Evolutionary conservation across 768 basidiomycete genomes (phyloP).

Genomic region (Pholiota microspora): DNA sequence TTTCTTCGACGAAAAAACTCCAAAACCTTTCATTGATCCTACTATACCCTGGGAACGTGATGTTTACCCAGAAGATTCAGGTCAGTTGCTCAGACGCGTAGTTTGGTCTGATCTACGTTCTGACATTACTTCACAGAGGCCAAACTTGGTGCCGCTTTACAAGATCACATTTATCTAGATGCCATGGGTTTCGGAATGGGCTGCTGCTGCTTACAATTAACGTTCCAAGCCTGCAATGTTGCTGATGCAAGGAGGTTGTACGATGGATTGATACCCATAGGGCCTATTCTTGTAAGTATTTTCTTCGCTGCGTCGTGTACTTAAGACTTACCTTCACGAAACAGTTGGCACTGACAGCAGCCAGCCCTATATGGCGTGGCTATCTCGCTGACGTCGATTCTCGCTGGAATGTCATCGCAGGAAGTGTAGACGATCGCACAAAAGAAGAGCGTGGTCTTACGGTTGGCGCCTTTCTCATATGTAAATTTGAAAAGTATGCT

Average conservation of each 20-base stretch:
- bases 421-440: slow-evolving; percentile 97
- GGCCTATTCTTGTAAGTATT: slow-evolving; percentile 83
- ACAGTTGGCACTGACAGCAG: slow-evolving; percentile 91
- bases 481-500: not conserved
- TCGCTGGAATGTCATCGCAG: slow-evolving; percentile 98
- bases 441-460: slow-evolving; percentile 90
- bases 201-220: slow-evolving; percentile 95
- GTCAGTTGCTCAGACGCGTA: slow-evolving; percentile 37
- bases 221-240: slow-evolving; percentile 96
- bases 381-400: slow-evolving; percentile 96
- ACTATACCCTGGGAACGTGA: slow-evolving; percentile 86
- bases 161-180: slow-evolving; percentile 95
- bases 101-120: not conserved
- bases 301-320: not conserved
- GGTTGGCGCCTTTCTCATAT: slow-evolving; percentile 34
- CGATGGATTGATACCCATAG: slow-evolving; percentile 93
- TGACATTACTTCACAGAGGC: slow-evolving; percentile 56
- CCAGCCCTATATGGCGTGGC: slow-evolving; percentile 93
- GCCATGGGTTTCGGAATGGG: slow-evolving; percentile 99
- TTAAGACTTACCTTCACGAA: slow-evolving; percentile 3
- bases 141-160: slow-evolving; percentile 82
- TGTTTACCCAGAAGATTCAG: slow-evolving; percentile 82
- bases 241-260: slow-evolving; percentile 91
- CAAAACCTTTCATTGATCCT: slow-evolving; percentile 87
- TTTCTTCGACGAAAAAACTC: slow-evolving; percentile 85